These are phyloP conservation scores for Ambrosia artemisiifolia DNA, from an alignment of 129 eudicot genomes.

Conservation along the genomic window DNA sequence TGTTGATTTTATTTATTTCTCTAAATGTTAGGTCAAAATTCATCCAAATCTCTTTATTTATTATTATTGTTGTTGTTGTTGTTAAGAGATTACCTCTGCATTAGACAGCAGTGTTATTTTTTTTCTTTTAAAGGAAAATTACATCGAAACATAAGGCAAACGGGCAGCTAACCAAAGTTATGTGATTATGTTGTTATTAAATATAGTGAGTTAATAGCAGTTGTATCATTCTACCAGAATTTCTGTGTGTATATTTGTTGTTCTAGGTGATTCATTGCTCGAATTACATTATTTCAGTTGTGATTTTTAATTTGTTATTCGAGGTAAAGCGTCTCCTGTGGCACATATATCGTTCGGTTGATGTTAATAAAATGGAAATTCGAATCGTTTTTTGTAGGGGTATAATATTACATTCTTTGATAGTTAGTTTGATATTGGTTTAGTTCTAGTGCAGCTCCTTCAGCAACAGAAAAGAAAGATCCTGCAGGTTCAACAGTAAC, in stretches of 20 bases:
- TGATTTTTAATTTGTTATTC: no score
- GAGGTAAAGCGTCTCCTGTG: neutral
- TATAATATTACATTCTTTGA: neutral
- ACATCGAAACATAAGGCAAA: no score
- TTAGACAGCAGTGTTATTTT: no score
- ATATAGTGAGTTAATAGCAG: neutral
- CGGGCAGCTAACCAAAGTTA: no score
- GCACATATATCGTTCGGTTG: neutral
- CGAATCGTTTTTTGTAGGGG: neutral
- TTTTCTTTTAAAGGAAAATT: no score
- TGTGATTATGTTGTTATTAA: neutral
- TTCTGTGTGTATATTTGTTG: neutral
- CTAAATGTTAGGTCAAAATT: slow-evolving; percentile 1
- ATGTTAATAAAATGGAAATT: neutral
- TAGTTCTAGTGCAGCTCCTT: slow-evolving; percentile 31
- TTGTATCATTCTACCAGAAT: neutral
- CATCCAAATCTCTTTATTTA: neutral
- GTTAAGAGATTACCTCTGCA: no score
- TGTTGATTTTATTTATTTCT: neutral
- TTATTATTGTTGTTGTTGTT: no score
- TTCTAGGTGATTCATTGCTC: neutral
- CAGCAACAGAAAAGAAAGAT: slow-evolving; percentile 29
- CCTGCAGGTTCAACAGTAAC: slow-evolving; percentile 12
- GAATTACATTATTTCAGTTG: neutral
- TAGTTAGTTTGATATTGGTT: neutral